phyloP scores from a whole-genome alignment of 2,329 filamentous ascomycete species.

The Fusarium metavorans region DNA sequence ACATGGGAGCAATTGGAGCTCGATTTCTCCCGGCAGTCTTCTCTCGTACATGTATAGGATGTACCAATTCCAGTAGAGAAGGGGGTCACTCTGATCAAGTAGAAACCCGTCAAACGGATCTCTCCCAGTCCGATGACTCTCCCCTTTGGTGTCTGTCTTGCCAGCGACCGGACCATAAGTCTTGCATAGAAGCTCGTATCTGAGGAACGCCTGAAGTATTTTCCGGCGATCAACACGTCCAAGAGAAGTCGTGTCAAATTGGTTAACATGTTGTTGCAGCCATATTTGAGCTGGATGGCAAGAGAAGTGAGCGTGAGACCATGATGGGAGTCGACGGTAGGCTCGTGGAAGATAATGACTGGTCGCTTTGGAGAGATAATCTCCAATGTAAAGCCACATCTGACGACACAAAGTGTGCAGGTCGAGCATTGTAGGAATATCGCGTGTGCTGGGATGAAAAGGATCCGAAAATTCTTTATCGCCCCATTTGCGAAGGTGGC shows the following conservation, averaged over 20 bases:
- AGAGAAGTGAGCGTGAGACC: background rate
- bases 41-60: slow-evolving; percentile 3
- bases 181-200: slow-evolving; percentile 13
- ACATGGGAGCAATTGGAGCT: background rate
- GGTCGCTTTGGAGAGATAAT: slow-evolving; percentile 1
- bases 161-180: slow-evolving; percentile 3
- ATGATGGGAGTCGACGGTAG: background rate
- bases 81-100: background rate
- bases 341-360: background rate
- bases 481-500: background rate
- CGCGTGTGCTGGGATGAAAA: background rate
- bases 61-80: slow-evolving; percentile 5
- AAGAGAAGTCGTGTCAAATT: background rate
- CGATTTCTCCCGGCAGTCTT: background rate
- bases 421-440: background rate
- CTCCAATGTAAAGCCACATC: background rate
- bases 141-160: background rate
- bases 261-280: background rate
- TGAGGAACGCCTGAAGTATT: slow-evolving; percentile 6
- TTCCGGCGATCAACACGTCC: background rate
- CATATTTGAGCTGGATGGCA: background rate
- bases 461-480: background rate
- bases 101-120: background rate
- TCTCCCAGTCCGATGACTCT: too few species aligned
- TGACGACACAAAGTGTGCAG: background rate